Evolutionary conservation across 805 yeast species (phyloP), one percentile per base, ranked within the genome.

Genomic region (Nakazawaea anatomiae): DNA sequence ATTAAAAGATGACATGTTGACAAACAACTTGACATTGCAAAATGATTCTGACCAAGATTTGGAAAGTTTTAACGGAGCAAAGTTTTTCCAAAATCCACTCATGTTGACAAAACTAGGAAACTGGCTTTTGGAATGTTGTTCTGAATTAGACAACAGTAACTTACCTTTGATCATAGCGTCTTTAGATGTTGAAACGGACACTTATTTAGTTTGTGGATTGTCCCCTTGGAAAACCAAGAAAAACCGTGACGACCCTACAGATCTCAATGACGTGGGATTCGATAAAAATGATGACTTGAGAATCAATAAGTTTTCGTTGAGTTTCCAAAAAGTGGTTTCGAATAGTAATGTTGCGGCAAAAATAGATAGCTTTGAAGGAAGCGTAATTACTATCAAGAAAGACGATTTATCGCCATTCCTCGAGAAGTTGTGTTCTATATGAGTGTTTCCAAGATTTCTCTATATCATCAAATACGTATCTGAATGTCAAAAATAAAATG

Each of bases 301-400:
- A 36, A 69, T 85, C 47, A 92, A 94, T 63, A 84, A 89, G 6
- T 94, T 94, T 62, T 91, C 96, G 44, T 80, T 85, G 52, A 96
- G 96, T 36, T 94, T 94, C 66, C 97, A 89, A 65, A 86, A 85
- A 56, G 88, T 91, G 30, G 94, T 97, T 1, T 76, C 75, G 43
- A 79, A 80, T 25, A 87, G 96, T 5, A 92, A 90, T 41, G 97
- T 97, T 3, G 83, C 87, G 58, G 90, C 90, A 18, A 77, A 92
- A 60, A 87, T 94, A 55, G 98, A 94, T 65, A 89, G 96, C 61
- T 94, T 94, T 68, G 98, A 94, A 64, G 87, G 96, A 56, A 83
- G 97, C 3, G 88, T 94, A 27, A 89, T 94, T 42, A 97, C 94
- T 68, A 83, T 94, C 42, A 71, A 89, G 53, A 85, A 83, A 61